These are phyloP conservation scores for Camptophora hylomeconis DNA, from an alignment of 2,329 filamentous ascomycete species.

Conservation along the genomic window DNA sequence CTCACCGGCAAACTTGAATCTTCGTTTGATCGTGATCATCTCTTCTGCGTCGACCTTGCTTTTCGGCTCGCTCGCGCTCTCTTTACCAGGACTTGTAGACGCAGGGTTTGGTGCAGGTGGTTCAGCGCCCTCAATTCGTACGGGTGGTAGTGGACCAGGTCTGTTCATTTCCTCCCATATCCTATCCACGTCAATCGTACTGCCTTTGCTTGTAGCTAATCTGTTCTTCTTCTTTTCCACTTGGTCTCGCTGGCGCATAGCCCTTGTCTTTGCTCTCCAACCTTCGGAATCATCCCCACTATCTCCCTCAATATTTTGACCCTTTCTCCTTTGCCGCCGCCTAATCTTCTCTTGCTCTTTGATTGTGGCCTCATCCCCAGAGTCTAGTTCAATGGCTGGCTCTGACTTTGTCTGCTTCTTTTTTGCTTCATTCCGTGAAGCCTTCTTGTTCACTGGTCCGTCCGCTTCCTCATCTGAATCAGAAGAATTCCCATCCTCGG, in stretches of 20 bases:
- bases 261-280: slow-evolving; percentile 36
- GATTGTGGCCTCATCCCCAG: slow-evolving; percentile 45
- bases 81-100: slow-evolving; percentile 12
- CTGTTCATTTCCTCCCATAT: slow-evolving; percentile 41
- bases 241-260: slow-evolving; percentile 37
- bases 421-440: slow-evolving; percentile 6
- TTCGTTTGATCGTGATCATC: slow-evolving; percentile 42
- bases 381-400: slow-evolving; percentile 29
- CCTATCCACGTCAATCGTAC: slow-evolving; percentile 42
- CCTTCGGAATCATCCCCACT: slow-evolving; percentile 19
- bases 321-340: slow-evolving; percentile 21
- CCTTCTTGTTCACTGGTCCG: slow-evolving; percentile 7
- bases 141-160: slow-evolving; percentile 15
- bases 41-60: slow-evolving; percentile 25
- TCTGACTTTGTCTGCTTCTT: slow-evolving; percentile 14
- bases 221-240: slow-evolving; percentile 35
- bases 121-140: slow-evolving; percentile 7
- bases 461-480: slow-evolving; percentile 6
- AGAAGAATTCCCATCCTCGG: not conserved
- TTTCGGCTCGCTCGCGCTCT: slow-evolving; percentile 13
- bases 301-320: slow-evolving; percentile 12
- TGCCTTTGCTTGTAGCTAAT: slow-evolving; percentile 34
- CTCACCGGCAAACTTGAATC: slow-evolving; percentile 45
- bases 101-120: slow-evolving; percentile 8
- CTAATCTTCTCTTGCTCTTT: slow-evolving; percentile 28